Base-by-base conservation (phyloP, 495 filamentous ascomycete species). In the Parmelia sp. region DNA sequence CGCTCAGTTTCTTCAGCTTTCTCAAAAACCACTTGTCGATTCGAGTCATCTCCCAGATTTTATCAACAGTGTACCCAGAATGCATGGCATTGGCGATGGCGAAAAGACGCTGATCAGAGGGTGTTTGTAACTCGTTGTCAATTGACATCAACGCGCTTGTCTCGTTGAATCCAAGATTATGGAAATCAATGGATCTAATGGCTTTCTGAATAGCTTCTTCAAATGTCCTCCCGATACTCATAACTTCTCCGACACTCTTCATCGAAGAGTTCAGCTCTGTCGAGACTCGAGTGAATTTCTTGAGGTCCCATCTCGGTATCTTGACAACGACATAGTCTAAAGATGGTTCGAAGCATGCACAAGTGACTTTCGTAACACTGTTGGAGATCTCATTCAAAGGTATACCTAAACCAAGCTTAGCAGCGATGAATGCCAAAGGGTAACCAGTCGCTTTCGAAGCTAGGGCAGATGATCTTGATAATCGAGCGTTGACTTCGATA, bases 221-320 rank as follows among this genome's bases (percentile, higher is more conserved):
- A 64, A 98, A 98, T 0, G 91, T 95, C 66, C 94, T 80, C 63
- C 94, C 94, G 71, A 98, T 97, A 70, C 89, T 92, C 94, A 98
- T 97, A 62, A 98, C 94, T 74, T 98, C 94, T 70, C 94, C 94
- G 53, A 98, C 92, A 81, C 91, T 96, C 89, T 98, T 98, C 94
- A 98, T 98, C 19, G 94, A 97, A 11, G 94, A 97, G 40, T 89
- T 91, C 10, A 98, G 86, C 76, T 92, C 86, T 5, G 91, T 97
- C 11, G 93, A 97, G 25, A 97, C 94, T 62, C 94, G 87, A 35
- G 89, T 93, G 77, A 98, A 98, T 76, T 98, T 98, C 81, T 97
- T 97, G 66, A 98, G 76, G 77, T 98, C 94, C 94, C 94, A 98
- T 65, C 94, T 84, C 25, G 94, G 94, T 77, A 98, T 98, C 82